A percentile compares a stretch with the other conserved stretches of the same genome.
Conservation (phyloP, 768 basidiomycete species). For the Collybia sp. region DNA sequence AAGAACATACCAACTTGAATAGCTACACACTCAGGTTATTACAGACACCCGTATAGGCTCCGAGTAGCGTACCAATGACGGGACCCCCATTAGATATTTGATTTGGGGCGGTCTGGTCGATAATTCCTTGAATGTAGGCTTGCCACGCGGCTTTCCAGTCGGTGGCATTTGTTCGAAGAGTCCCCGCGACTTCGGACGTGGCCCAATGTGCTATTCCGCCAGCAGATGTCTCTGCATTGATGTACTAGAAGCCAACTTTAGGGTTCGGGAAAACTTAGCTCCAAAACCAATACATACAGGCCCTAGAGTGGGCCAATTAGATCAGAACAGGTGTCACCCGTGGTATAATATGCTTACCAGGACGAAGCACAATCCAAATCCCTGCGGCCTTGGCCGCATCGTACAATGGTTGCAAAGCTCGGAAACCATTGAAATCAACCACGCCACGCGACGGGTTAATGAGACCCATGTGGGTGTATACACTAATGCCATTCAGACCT, state of each 20-base stretch:
- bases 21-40: slow-evolving; percentile 24
- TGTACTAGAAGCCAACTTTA: slow-evolving; percentile 35
- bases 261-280: neutral
- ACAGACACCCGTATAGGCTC: neutral
- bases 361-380: slow-evolving; percentile 75
- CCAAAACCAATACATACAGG: slow-evolving; percentile 24
- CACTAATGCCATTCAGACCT: slow-evolving; percentile 72
- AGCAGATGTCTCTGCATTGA: slow-evolving; percentile 79
- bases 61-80: slow-evolving; percentile 51
- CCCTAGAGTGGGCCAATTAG: slow-evolving; percentile 18
- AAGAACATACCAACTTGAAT: slow-evolving; percentile 45
- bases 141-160: slow-evolving; percentile 71
- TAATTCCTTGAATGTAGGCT: slow-evolving; percentile 65
- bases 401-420: slow-evolving; percentile 64
- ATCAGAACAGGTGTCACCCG: neutral
- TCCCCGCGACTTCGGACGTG: slow-evolving; percentile 60
- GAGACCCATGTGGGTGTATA: slow-evolving; percentile 79
- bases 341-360: slow-evolving; percentile 40
- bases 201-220: slow-evolving; percentile 72
- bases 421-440: slow-evolving; percentile 68
- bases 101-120: slow-evolving; percentile 51
- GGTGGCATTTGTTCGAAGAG: slow-evolving; percentile 68
- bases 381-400: slow-evolving; percentile 73
- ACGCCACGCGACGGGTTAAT: slow-evolving; percentile 72
- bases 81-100: slow-evolving; percentile 74